Base-by-base conservation (phyloP, 2,329 filamentous ascomycete genomes). In the Colletotrichum australisinense region DNA sequence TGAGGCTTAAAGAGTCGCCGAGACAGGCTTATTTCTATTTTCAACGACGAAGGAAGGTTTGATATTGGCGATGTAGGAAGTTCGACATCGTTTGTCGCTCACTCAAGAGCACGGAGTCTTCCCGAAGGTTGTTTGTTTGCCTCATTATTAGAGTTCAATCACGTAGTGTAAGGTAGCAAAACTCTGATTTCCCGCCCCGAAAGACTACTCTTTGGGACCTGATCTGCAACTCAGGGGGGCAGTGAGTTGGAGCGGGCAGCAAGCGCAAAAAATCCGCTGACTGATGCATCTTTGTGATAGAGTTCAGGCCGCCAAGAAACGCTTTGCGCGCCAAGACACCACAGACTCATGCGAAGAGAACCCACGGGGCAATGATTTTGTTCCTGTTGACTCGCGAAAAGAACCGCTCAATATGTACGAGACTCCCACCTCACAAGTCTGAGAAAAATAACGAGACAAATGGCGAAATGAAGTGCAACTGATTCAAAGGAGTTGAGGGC, bases 231-330 rank as follows among this genome's bases (percentile, higher is more conserved):
- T 70, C 62, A 67, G 67, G 60, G 53, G 5, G 38, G 14, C 38
- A 16, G 38, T 42, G 38, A 42, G 38, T 42, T 7, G 38, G 38
- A 42, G 14, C 16, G 38, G 38, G 38, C 38, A 42, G 38, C 38
- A 42, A 42, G 38, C 38, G 16, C 32, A 42, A 24, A 9, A 28
- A n/a, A 6, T 19, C 28, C 22, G 58, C 60, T 65, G 60, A 70
- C 60, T 53, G 67, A 69, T 65, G 38, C 32, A 9, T 59, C 38
- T 19, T 42, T 42, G 38, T 42, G 42, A 58, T 58, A 63, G 49
- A 68, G 57, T 72, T 72, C 63, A 67, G 38, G 24, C 14, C 24
- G 35, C 69, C 69, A 72, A 72, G 69, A n/a, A 46, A 30, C 28
- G 57, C 63, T 22, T 56, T 67, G 63, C 49, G 62, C 57, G 69